Percentiles rank a stretch among this genome's conserved stretches.
Evolutionary conservation across 139 green algal species (phyloP).

Genomic region (Coelastrella sp.): DNA sequence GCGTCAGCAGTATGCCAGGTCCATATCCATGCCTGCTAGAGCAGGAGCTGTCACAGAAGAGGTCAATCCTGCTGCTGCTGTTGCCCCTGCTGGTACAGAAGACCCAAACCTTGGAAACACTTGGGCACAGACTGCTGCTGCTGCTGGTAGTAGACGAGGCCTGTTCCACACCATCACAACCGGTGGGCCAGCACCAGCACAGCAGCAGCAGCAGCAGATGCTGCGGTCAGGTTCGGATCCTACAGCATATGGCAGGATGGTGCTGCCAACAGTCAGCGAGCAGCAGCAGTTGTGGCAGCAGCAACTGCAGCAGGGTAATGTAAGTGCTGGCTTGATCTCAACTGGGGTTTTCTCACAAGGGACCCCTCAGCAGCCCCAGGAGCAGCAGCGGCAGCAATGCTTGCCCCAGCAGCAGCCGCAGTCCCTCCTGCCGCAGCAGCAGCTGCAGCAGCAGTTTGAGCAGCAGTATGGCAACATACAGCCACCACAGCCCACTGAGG

Average conservation of each 20-base stretch:
- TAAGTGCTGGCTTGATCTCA: too few species aligned
- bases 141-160: not conserved
- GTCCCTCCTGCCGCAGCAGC: slow-evolving; percentile 4
- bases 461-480: slow-evolving; percentile 22
- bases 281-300: not conserved
- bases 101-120: not conserved
- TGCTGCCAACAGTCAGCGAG: not conserved
- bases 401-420: slow-evolving; percentile 17
- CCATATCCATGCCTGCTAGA: not conserved
- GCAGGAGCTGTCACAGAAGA: not conserved
- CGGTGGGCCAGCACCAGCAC: not conserved
- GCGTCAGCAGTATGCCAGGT: not conserved
- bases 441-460: slow-evolving; percentile 19
- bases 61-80: not conserved
- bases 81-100: not conserved
- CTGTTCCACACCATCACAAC: slow-evolving; percentile 26
- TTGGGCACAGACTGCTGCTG: not conserved
- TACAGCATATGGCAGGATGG: slow-evolving; percentile 9
- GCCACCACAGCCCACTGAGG: not conserved
- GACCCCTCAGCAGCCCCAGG: not conserved
- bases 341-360: too few species aligned
- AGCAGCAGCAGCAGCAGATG: slow-evolving; percentile 32
- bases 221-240: not conserved
- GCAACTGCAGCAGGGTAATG: too few species aligned
- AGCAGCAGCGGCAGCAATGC: slow-evolving; percentile 12